Base-by-base conservation (phyloP, 2,329 filamentous ascomycete genomes). In the Alternaria gansuensis region DNA sequence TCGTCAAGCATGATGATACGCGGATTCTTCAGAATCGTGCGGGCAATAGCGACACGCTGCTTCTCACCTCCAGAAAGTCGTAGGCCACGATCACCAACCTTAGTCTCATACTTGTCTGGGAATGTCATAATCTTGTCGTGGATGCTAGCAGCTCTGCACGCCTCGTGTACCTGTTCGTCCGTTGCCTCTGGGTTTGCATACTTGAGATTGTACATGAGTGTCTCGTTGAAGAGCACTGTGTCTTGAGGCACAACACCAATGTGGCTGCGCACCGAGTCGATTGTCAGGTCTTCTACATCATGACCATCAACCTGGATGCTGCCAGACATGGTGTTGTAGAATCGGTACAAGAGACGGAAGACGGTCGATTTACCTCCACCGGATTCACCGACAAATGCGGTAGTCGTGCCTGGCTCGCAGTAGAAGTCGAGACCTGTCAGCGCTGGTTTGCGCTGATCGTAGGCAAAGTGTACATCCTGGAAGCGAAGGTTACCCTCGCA, bases 191-290 rank as follows among this genome's bases (percentile, higher is more conserved):
- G 91, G 64, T 94, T 94, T 59, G 93, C 93, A 74, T 97, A 97
- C 75, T 88, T 90, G 61, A 97, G 82, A 74, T 97, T 97, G 80
- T 96, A 97, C 92, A 97, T 95, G 63, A 97, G 81, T 1, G 90
- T 90, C 76, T 97, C 93, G 75, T 97, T 97, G 84, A 97, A 97
- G 43, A 97, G 83, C 5, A 96, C 91, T 4, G 94, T 97, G 71
- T 99, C 95, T 77, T 99, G 95, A 1, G 95, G 95, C 6, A 99
- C 95, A 41, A 99, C 94, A 24, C 95, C 95, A 71, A 99, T 97
- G 75, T 93, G 90, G 59, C 87, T 86, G 66, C 95, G 88, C 55
- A 99, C 84, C n/a, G 93, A 97, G 78, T 97, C 92, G 69, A 98
- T 97, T 1, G 92, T 96, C 59, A 97, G 81, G 66, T 93, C 88